These are phyloP conservation scores for Chalara sp. DNA, from an alignment of 2,329 filamentous ascomycete genomes.

Conservation along the genomic window DNA sequence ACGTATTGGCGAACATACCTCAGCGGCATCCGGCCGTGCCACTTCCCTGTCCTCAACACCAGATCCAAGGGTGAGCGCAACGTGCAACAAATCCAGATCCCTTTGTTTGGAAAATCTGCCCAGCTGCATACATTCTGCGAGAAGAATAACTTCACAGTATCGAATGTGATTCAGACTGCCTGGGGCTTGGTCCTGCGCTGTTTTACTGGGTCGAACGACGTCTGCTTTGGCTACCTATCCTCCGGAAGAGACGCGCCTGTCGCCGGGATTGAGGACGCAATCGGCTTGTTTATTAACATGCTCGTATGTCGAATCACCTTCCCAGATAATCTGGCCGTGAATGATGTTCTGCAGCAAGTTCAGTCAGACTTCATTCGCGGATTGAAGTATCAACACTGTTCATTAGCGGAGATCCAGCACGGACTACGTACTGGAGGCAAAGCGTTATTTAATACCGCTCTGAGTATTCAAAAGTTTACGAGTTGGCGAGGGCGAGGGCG, in stretches of 20 bases:
- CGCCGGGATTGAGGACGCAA: not conserved
- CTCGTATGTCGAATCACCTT: slow-evolving; percentile 19
- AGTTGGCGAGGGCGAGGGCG: too few species aligned
- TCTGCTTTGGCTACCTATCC: slow-evolving; percentile 34
- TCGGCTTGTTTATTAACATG: slow-evolving; percentile 31
- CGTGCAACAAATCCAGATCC: too few species aligned
- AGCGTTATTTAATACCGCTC: slow-evolving; percentile 1
- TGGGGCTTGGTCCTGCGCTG: slow-evolving; percentile 35
- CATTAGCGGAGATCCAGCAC: slow-evolving; percentile 32
- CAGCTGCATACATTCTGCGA: slow-evolving; percentile 31
- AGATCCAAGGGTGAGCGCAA: too few species aligned
- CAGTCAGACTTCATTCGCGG: slow-evolving; percentile 28
- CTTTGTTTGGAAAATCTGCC: too few species aligned
- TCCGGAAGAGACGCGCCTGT: slow-evolving; percentile 21
- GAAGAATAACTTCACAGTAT: slow-evolving; percentile 27
- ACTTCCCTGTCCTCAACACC: too few species aligned
- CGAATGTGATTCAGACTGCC: slow-evolving; percentile 29
- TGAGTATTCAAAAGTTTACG: too few species aligned
- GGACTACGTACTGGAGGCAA: slow-evolving; percentile 2
- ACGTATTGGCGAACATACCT: too few species aligned
- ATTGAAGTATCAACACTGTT: slow-evolving; percentile 30
- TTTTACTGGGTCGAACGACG: slow-evolving; percentile 26
- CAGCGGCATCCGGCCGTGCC: too few species aligned
- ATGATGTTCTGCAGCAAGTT: slow-evolving; percentile 15
- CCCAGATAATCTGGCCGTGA: slow-evolving; percentile 16